A percentile compares a stretch with the other conserved stretches of the same genome.
phyloP scores from a whole-genome alignment of 345 rosid genomes.

The Cochlearia excelsa region DNA sequence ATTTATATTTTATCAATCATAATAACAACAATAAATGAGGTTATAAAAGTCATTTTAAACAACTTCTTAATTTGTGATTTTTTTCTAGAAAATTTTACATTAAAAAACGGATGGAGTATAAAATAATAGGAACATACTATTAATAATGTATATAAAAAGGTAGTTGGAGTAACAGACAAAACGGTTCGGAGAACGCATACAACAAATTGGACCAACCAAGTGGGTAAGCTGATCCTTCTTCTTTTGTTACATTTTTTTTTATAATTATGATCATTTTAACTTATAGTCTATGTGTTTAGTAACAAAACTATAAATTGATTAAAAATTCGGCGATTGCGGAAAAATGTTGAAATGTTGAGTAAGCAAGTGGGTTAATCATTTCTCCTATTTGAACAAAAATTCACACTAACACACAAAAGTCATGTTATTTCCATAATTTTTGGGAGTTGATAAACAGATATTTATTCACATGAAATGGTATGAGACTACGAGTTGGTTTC shows the following conservation, averaged over 20 bases:
- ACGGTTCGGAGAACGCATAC: constrained; percentile 32
- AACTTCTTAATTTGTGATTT: too few relatives aligned
- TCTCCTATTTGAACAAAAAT: too few relatives aligned
- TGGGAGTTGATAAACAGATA: not conserved
- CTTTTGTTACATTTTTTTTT: constrained; percentile 3
- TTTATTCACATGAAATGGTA: not conserved
- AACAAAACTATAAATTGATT: not conserved
- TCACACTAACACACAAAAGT: too few relatives aligned
- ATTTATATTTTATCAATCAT: too few relatives aligned
- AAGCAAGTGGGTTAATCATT: not conserved
- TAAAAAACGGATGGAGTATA: too few relatives aligned
- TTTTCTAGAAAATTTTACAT: too few relatives aligned
- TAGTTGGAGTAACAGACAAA: constrained; percentile 32
- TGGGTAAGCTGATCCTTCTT: constrained; percentile 26
- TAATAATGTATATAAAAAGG: constrained; percentile 18
- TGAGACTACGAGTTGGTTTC: not conserved
- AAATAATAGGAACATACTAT: constrained; percentile 1
- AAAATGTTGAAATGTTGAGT: not conserved
- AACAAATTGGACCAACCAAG: constrained; percentile 32
- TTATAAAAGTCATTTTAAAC: too few relatives aligned
- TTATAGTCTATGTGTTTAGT: not conserved
- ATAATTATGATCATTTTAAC: not conserved
- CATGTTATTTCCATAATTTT: not conserved
- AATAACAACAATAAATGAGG: too few relatives aligned
- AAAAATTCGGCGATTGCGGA: not conserved